These are phyloP conservation scores for Pseudonectria foliicola DNA, from an alignment of 2,329 filamentous ascomycete species.

Conservation along the genomic window DNA sequence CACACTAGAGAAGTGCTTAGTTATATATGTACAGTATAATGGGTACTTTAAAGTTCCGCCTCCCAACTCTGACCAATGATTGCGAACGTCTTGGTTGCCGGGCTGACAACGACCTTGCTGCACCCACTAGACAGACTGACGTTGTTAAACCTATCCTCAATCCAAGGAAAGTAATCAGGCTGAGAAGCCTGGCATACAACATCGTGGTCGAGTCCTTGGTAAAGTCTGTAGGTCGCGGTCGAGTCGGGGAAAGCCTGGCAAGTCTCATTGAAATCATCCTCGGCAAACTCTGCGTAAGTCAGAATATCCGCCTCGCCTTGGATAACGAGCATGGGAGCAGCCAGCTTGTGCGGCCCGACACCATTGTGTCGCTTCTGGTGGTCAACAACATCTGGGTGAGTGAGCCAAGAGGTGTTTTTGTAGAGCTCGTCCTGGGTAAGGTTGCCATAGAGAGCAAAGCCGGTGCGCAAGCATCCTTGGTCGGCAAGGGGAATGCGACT, in stretches of 20 bases:
- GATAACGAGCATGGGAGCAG: conserved; percentile 16
- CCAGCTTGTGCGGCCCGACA: conserved; percentile 11
- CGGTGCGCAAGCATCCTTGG: conserved; percentile 7
- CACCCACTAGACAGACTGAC: no score
- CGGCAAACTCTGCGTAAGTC: conserved; percentile 4
- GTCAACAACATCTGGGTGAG: no score
- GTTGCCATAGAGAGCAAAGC: conserved; percentile 4
- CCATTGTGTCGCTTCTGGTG: no score
- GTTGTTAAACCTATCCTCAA: no score
- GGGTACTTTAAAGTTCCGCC: no score
- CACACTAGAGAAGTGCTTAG: no score
- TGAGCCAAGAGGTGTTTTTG: conserved; percentile 9
- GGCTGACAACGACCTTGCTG: no score
- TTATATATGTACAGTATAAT: no score
- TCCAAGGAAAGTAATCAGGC: no score
- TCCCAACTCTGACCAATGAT: no score
- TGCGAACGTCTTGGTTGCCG: no score
- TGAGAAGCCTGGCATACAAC: no score
- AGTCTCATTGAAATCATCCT: conserved; percentile 9
- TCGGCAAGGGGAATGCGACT: conserved; percentile 4
- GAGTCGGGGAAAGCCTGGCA: conserved; percentile 5
- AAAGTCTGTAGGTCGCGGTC: not conserved
- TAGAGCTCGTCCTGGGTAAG: conserved; percentile 8
- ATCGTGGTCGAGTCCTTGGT: conserved; percentile 3
- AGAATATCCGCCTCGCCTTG: conserved; percentile 13